phyloP scores from a whole-genome alignment of 495 filamentous ascomycete genomes.

The Penicillium paradoxum region DNA sequence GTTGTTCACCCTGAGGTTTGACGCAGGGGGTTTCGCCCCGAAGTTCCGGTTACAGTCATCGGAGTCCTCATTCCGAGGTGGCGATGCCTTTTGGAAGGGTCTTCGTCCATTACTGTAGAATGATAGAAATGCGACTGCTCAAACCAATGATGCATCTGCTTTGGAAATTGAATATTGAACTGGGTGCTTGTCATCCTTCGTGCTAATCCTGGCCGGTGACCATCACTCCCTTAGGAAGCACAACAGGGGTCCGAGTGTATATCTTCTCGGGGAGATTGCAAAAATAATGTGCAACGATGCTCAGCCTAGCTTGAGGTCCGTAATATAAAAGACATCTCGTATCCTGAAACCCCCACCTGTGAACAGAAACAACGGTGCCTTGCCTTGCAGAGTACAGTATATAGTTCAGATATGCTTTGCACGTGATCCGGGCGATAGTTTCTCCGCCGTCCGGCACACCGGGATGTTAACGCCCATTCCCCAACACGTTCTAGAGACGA shows the following conservation, averaged over 20 bases:
- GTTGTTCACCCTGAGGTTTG: not conserved
- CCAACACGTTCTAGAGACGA: not conserved
- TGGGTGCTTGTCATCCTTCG: not conserved
- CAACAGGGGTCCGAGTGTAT: not conserved
- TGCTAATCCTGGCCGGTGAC: not conserved
- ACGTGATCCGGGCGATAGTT: not conserved
- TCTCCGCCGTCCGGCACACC: conserved; percentile 10
- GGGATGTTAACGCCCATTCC: not conserved
- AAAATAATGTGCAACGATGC: not conserved
- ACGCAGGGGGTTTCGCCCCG: not conserved
- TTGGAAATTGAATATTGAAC: not conserved
- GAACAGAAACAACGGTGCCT: not conserved
- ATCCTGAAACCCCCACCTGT: not conserved
- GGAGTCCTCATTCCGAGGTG: not conserved
- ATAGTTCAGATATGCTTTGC: not conserved
- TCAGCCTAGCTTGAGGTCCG: no score
- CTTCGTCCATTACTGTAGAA: not conserved
- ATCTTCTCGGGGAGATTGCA: not conserved
- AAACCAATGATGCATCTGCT: no score
- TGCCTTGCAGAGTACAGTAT: no score
- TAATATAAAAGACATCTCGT: not conserved
- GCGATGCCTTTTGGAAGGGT: not conserved
- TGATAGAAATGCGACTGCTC: not conserved
- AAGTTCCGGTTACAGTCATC: not conserved
- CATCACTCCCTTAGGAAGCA: not conserved